Conservation (phyloP, 257 asterid species). For the Solanum pennellii region DNA sequence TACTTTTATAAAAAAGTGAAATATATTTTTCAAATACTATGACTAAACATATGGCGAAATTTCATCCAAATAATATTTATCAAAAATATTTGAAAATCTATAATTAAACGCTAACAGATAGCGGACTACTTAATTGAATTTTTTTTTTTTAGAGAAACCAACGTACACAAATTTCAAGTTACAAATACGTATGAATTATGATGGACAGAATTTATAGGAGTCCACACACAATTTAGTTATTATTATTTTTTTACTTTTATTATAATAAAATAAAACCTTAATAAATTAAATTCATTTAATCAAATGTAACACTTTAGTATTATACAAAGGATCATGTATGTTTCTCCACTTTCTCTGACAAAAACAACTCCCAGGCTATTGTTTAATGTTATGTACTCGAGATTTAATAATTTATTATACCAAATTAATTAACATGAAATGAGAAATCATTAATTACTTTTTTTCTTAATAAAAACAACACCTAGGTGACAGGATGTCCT, state of each 20-base stretch:
- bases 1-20: too few species aligned
- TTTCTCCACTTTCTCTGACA: background rate
- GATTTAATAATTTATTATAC: background rate
- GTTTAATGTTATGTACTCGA: background rate
- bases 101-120: too few species aligned
- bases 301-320: background rate
- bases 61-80: too few species aligned
- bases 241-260: background rate
- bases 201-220: background rate
- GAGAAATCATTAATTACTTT: background rate
- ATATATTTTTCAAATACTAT: too few species aligned
- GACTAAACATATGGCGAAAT: fast-evolving
- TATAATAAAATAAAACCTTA: background rate
- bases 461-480: background rate
- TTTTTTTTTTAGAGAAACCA: too few species aligned
- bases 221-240: background rate
- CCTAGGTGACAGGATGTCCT: background rate
- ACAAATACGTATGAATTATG: background rate
- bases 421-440: background rate
- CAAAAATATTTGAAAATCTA: too few species aligned
- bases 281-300: background rate
- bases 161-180: background rate
- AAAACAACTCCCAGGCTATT: background rate
- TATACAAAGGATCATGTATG: background rate
- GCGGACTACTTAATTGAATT: too few species aligned